These are phyloP conservation scores for Xylariomycetidae sp. DNA, from an alignment of 2,329 filamentous ascomycete species.

Conservation along the genomic window DNA sequence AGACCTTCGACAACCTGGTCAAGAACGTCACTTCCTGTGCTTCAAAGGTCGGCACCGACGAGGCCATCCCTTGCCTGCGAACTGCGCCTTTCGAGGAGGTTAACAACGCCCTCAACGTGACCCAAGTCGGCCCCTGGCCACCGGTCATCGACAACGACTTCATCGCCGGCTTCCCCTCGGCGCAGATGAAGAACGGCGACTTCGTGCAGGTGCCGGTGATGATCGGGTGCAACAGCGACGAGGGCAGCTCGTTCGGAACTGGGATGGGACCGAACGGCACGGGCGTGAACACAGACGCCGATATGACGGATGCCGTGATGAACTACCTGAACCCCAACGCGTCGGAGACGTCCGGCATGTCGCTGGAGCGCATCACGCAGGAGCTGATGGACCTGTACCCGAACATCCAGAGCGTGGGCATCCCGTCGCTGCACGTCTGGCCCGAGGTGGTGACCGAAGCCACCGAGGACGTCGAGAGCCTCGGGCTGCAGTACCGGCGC, in stretches of 20 bases:
- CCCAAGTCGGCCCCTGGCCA: constrained; percentile 11
- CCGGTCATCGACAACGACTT: constrained; percentile 26
- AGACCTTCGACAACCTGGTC: constrained; percentile 22
- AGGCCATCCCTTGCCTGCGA: constrained; percentile 23
- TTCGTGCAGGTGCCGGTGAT: constrained; percentile 24
- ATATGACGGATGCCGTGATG: constrained; percentile 15
- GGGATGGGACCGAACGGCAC: constrained; percentile 13
- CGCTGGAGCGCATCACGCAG: constrained; percentile 14
- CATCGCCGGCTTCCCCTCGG: constrained; percentile 15
- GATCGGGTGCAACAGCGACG: constrained; percentile 27
- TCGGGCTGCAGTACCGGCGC: constrained; percentile 27
- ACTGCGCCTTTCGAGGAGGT: constrained; percentile 22
- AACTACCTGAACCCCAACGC: constrained; percentile 4
- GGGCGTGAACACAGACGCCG: constrained; percentile 22
- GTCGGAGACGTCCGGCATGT: constrained; percentile 14
- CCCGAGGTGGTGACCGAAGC: constrained; percentile 23
- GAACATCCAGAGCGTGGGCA: constrained; percentile 27
- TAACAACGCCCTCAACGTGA: constrained; percentile 14
- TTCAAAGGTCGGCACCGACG: constrained; percentile 15
- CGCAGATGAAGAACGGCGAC: constrained; percentile 16
- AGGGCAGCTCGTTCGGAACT: constrained; percentile 19
- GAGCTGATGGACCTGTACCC: constrained; percentile 24
- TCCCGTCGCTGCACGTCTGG: constrained; percentile 28
- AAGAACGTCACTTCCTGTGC: constrained; percentile 23
- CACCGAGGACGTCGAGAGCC: constrained; percentile 15